These are phyloP conservation scores for Candida coleopterorum DNA, from an alignment of 805 yeast genomes.

Conservation along the genomic window DNA sequence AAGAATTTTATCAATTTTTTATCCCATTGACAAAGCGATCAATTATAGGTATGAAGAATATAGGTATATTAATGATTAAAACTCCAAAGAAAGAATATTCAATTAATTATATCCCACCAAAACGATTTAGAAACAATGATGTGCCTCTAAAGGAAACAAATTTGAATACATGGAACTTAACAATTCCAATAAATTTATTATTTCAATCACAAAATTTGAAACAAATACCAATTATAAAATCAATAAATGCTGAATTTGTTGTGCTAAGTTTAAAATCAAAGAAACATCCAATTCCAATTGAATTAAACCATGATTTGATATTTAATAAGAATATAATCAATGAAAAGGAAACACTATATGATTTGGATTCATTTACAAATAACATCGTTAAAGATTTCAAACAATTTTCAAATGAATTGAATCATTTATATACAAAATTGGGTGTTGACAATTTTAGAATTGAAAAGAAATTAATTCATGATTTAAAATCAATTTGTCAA, in stretches of 20 bases:
- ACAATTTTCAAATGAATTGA: slow-evolving; percentile 16
- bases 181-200: slow-evolving; percentile 22
- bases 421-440: slow-evolving; percentile 14
- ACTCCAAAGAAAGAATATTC: slow-evolving; percentile 17
- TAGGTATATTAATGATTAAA: slow-evolving; percentile 11
- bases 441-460: slow-evolving; percentile 23
- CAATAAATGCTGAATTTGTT: slow-evolving; percentile 23
- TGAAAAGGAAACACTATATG: slow-evolving; percentile 8
- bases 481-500: slow-evolving; percentile 24
- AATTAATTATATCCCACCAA: slow-evolving; percentile 22
- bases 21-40: slow-evolving; percentile 12
- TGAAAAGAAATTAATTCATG: slow-evolving; percentile 26
- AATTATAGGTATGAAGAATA: slow-evolving; percentile 11
- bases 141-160: neutral
- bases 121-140: slow-evolving; percentile 11
- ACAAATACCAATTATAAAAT: slow-evolving; percentile 14
- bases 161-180: slow-evolving; percentile 19
- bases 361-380: slow-evolving; percentile 20
- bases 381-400: slow-evolving; percentile 21
- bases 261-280: slow-evolving; percentile 28
- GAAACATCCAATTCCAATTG: slow-evolving; percentile 33
- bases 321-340: slow-evolving; percentile 15
- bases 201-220: slow-evolving; percentile 7
- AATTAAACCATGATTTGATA: slow-evolving; percentile 31
- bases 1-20: slow-evolving; percentile 11